Base-by-base conservation (phyloP, 805 yeast species). In the Saccharomyces kudriavzevii region DNA sequence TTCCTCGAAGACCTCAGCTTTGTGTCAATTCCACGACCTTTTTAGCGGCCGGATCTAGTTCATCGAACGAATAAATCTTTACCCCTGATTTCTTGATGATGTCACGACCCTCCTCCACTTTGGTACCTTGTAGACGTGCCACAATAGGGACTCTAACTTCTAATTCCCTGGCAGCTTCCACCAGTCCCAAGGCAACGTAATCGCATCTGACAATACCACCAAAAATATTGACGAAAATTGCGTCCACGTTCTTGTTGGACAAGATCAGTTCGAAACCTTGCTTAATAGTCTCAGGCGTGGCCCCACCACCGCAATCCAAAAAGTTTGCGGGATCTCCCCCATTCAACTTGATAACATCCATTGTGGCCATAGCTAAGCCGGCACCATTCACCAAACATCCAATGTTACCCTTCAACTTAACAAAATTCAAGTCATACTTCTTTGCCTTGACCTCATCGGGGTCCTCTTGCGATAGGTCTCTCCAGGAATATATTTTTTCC, bases 161-260 rank as follows among this genome's bases (percentile, higher is more conserved):
- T 79, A 94, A 83, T 78, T 86, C 87, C 77, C 89, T 89, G 61
- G 97, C 84, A 52, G 97, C 97, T 61, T 91, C 88, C 66, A 94
- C 91, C 71, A 94, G 82, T 75, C 99, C 99, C 77, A 85, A 84
- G 66, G 99, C 99, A 60, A 94, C 97, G 77, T 84, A 89, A 77
- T 94, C 99, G 77, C 99, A 94, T 81, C 99, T 89, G 65, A 94
- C 99, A 65, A 94, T 94, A 79, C 99, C 99, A 73, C 99, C 99
- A 68, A 94, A 94, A 68, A 94, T 94, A 83, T 94, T 94, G 70
- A 94, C 98, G 66, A 94, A 92, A 72, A 94, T 94, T 70, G 97
- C 96, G 67, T 87, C 83, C 62, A 94, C 97, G 67, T 84, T 82
- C 68, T 82, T 75, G 77, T 94, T 97, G 56, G 94, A 81, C 70